Percentiles rank a stretch among this genome's conserved stretches.
phyloP scores from a whole-genome alignment of 2,329 filamentous ascomycete genomes.

The Colletotrichum sidae region DNA sequence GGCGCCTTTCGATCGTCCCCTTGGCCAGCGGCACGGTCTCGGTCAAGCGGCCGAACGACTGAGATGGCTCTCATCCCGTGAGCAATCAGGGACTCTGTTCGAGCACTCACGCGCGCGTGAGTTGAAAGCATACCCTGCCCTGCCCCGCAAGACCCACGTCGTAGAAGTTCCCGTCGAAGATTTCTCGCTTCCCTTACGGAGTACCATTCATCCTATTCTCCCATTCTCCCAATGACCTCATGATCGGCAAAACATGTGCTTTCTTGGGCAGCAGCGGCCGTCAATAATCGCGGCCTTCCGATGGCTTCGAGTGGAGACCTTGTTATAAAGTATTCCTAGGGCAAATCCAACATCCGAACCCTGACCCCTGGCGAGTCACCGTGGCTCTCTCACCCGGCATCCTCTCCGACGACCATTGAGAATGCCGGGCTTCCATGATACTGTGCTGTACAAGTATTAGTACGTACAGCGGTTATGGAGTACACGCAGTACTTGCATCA shows the following conservation, averaged over 20 bases:
- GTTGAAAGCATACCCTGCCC: conserved; percentile 1
- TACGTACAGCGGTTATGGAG: no score
- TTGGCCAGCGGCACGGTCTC: background rate
- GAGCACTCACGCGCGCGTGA: background rate
- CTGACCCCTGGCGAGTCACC: conserved; percentile 22
- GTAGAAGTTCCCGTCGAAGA: conserved; percentile 29
- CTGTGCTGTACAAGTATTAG: no score
- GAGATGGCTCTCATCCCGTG: conserved; percentile 1
- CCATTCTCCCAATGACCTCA: conserved; percentile 33
- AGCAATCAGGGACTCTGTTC: background rate
- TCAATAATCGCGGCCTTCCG: conserved; percentile 35
- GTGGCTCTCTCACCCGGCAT: conserved; percentile 18
- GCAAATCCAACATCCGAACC: conserved; percentile 26
- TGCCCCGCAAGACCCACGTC: conserved; percentile 34
- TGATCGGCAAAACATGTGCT: conserved; percentile 30
- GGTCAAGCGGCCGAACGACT: no score
- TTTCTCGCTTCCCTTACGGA: conserved; percentile 20
- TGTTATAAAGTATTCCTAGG: conserved; percentile 19
- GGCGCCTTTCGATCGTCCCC: conserved; percentile 15
- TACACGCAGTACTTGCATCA: background rate
- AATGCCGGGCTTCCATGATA: conserved; percentile 20
- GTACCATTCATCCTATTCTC: conserved; percentile 11
- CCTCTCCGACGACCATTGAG: conserved; percentile 30
- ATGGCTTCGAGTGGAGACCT: conserved; percentile 26
- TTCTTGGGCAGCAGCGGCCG: conserved; percentile 29